These are phyloP conservation scores for Fusarium sp. DNA, from an alignment of 2,329 filamentous ascomycete genomes.

Conservation along the genomic window DNA sequence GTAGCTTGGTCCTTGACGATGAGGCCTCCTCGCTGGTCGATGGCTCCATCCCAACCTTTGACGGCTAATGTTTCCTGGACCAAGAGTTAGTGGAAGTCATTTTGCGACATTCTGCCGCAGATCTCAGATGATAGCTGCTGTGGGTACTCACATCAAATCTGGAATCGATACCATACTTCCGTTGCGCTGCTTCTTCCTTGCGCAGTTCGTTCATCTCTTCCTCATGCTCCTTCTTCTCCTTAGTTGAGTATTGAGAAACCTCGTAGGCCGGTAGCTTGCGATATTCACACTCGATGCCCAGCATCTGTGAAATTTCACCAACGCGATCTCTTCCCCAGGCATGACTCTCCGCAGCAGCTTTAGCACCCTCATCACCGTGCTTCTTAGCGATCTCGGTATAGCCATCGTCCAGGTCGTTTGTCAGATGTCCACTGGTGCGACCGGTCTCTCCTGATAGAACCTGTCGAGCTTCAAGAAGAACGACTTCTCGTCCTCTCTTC, in stretches of 20 bases:
- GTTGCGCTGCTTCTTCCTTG: slow-evolving; percentile 22
- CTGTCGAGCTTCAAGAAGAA: slow-evolving; percentile 66
- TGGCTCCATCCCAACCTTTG: slow-evolving; percentile 62
- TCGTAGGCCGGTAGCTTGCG: slow-evolving; percentile 61
- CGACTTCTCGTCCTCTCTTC: slow-evolving; percentile 60
- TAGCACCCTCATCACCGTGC: slow-evolving; percentile 62
- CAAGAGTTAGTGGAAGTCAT: background rate
- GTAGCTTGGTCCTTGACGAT: slow-evolving; percentile 62
- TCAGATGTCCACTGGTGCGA: slow-evolving; percentile 65
- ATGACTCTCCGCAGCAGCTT: slow-evolving; percentile 64
- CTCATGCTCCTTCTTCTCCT: slow-evolving; percentile 55
- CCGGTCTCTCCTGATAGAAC: slow-evolving; percentile 65
- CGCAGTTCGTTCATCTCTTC: slow-evolving; percentile 44
- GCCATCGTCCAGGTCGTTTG: slow-evolving; percentile 65
- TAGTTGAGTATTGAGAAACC: slow-evolving; percentile 61
- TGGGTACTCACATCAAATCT: slow-evolving; percentile 22
- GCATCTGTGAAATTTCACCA: slow-evolving; percentile 60
- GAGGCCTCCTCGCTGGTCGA: slow-evolving; percentile 64
- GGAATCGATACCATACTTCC: slow-evolving; percentile 25
- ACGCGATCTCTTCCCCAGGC: slow-evolving; percentile 64
- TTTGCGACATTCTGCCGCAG: background rate
- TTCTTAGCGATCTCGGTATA: slow-evolving; percentile 64
- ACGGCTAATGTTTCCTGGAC: slow-evolving; percentile 56
- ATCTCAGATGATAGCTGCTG: too few relatives aligned
- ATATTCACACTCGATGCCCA: slow-evolving; percentile 69